Evolutionary conservation across 1,284 basidiomycete species (phyloP), one percentile per base, ranked within the genome.

Genomic region (Fomitopsis schrenkii): DNA sequence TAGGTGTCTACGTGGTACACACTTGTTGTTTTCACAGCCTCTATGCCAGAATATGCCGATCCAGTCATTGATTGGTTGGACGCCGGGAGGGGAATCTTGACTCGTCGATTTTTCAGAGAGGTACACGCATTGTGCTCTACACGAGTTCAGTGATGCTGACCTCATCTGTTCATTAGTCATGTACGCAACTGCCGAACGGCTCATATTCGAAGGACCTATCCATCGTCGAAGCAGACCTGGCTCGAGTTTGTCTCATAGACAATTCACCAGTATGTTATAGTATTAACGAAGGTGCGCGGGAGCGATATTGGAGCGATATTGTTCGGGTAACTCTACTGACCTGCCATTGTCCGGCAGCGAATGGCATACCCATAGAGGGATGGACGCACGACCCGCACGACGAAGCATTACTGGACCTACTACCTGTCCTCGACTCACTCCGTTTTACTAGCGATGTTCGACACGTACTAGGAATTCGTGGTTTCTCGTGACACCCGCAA

Each of bases 51-150:
- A 76, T 99, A 99, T 74, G 97, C 97, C 61, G 97, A 99, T 78
- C 97, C 97, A 0, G 97, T 99, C 33, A 99, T 99, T 68, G 97
- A 99, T 77, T 99, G 97, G 97, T 79, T 99, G 62, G 97, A 99
- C 73, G 94, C 92, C 62, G 97, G 97, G 2, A 83, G 94, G 54
- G 94, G 94, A 8, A 91, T 99, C 61, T 86, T 99, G 48, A 85
- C 83, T 0, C 90, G 91, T 64, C 86, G 95, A 42, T 82, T 98
- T 63, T 99, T 98, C 75, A 86, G 97, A 63, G 95, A 98, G 78
- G 93, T 93, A 60, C 66, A 90, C 53, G 55, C 48, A 48, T 48
- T 8, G 52, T 48, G 36, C 38, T 35, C 42, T 40, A 12, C 55
- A n/a, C 28, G 61, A 63, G 22, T 56, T 38, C 33, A 52, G 5